Conservation (phyloP, 2,329 filamentous ascomycete genomes). For the Myriosclerotinia curreyana region DNA sequence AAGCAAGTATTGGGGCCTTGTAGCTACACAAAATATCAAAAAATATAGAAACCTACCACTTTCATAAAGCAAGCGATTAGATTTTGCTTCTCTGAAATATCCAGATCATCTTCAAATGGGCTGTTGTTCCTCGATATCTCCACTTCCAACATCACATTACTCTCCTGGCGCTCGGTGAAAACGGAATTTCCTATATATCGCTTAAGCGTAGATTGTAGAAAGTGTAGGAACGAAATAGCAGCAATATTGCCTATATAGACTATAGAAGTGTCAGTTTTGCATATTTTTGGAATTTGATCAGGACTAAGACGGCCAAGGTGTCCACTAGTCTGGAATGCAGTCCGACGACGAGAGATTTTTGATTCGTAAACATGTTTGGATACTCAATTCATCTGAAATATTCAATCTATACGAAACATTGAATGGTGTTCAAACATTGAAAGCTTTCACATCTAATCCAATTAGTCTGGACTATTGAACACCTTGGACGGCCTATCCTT, state of each 20-base stretch:
- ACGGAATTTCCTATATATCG: slow-evolving; percentile 24
- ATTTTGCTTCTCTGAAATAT: slow-evolving; percentile 4
- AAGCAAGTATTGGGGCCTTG: background rate
- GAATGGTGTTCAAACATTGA: too few species aligned
- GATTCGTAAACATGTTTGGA: too few species aligned
- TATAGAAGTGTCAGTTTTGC: slow-evolving; percentile 18
- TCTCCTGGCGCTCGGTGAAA: slow-evolving; percentile 22
- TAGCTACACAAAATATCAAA: background rate
- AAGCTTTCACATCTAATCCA: too few species aligned
- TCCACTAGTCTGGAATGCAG: too few species aligned
- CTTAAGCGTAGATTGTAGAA: slow-evolving; percentile 22
- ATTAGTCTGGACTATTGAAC: too few species aligned
- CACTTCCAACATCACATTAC: slow-evolving; percentile 12
- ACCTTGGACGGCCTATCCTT: background rate
- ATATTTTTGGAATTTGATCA: background rate
- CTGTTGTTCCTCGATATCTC: slow-evolving; percentile 15
- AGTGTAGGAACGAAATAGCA: slow-evolving; percentile 25
- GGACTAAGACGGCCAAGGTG: background rate
- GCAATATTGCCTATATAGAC: slow-evolving; percentile 27
- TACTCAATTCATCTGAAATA: too few species aligned
- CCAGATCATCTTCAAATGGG: slow-evolving; percentile 10
- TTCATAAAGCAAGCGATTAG: slow-evolving; percentile 8
- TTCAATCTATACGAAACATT: too few species aligned
- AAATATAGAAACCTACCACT: background rate
- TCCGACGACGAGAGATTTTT: too few species aligned